Percentiles rank a stretch among this genome's conserved stretches.
Conservation (phyloP, 441 rosid species). For the Flueggea neowawraea region DNA sequence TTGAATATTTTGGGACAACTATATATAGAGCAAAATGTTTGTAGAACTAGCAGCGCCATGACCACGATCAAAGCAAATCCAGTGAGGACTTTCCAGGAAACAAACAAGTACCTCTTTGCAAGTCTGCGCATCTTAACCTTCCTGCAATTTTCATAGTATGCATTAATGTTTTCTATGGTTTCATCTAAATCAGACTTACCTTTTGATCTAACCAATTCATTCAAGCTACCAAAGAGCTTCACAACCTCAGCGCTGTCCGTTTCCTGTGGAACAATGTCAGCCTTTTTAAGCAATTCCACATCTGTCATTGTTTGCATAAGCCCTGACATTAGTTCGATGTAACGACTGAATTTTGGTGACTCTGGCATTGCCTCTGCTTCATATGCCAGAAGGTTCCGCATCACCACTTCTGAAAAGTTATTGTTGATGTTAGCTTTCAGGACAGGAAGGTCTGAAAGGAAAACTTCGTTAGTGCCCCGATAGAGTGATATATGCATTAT, state of each 20-base stretch:
- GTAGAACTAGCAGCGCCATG: constrained; percentile 24
- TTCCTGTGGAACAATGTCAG: neutral
- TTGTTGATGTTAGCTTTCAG: constrained; percentile 45
- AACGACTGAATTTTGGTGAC: constrained; percentile 45
- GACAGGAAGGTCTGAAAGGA: no score
- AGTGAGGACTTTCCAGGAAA: constrained; percentile 16
- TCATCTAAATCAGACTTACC: constrained; percentile 9
- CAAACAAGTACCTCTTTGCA: constrained; percentile 8
- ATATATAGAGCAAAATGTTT: constrained; percentile 38
- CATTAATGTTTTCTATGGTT: constrained; percentile 1
- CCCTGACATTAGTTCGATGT: constrained; percentile 56
- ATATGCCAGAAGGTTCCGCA: constrained; percentile 59
- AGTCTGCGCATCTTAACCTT: constrained; percentile 3
- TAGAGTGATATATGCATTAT: no score
- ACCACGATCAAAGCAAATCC: constrained; percentile 10
- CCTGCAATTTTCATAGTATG: constrained; percentile 7
- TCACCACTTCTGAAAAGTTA: constrained; percentile 20
- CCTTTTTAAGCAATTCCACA: constrained; percentile 38
- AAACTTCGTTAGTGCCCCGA: no score
- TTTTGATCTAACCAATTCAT: neutral
- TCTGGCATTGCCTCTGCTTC: constrained; percentile 52
- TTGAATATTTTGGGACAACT: constrained; percentile 4
- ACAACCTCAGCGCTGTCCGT: constrained; percentile 8
- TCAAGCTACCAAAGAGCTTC: constrained; percentile 12
- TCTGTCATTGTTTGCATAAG: constrained; percentile 49